A percentile compares a stretch with the other conserved stretches of the same genome.
These are phyloP conservation scores for Pseudozyma flocculosa DNA, from an alignment of 1,284 basidiomycete genomes.

Conservation along the genomic window DNA sequence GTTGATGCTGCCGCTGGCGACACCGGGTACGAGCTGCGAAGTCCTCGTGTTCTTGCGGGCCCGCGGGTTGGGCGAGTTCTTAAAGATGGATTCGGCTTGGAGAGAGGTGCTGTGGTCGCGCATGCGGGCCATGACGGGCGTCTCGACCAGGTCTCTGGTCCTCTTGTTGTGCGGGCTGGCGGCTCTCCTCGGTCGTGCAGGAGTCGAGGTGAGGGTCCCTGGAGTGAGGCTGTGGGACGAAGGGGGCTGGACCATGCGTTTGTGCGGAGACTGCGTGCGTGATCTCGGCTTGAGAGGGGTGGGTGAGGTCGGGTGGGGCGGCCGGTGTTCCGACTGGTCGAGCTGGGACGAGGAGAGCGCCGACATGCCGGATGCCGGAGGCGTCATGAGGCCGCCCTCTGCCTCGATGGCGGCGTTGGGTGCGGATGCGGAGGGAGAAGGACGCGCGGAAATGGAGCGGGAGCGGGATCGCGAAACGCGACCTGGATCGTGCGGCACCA, in stretches of 20 bases:
- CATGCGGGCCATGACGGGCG: not conserved
- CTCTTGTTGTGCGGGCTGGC: not conserved
- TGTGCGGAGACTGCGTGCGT: not conserved
- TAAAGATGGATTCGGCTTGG: not conserved
- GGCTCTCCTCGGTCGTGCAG: no score
- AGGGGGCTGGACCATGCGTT: not conserved
- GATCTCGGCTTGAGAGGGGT: not conserved
- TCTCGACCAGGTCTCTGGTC: not conserved
- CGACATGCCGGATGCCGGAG: conserved; percentile 1
- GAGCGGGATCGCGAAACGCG: not conserved
- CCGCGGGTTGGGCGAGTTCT: not conserved
- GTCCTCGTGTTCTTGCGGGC: not conserved
- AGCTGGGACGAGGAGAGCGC: not conserved
- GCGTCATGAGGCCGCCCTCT: conserved; percentile 2
- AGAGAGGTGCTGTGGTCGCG: not conserved
- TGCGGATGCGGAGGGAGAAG: not conserved
- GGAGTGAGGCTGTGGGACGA: not conserved
- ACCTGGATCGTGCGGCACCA: not conserved
- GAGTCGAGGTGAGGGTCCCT: not conserved
- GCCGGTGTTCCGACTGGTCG: not conserved
- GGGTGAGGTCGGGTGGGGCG: not conserved
- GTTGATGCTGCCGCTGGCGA: not conserved
- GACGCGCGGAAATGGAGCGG: not conserved
- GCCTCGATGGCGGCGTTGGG: not conserved
- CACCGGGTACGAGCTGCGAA: no score